phyloP scores from a whole-genome alignment of 108 stramenopile genomes.

The Skeletonema costatum region DNA sequence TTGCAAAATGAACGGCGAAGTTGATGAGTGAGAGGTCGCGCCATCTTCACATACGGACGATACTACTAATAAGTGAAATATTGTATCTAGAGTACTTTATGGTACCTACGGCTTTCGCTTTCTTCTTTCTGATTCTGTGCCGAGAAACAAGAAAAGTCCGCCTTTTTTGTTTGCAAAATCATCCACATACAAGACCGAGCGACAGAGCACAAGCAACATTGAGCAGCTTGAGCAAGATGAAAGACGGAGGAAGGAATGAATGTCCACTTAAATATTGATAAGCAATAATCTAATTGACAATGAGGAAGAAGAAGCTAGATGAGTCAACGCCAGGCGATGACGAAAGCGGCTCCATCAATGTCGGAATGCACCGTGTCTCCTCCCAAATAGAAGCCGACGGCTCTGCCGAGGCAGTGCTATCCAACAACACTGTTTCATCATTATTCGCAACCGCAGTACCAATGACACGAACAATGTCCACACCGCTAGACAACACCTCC shows the following conservation, averaged over 20 bases:
- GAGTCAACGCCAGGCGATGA: background rate
- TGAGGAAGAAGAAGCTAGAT: background rate
- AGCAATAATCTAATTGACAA: background rate
- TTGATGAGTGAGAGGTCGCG: background rate
- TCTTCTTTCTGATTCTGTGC: background rate
- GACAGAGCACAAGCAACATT: too few species aligned
- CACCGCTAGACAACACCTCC: background rate
- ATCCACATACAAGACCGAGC: too few species aligned
- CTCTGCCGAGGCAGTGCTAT: background rate
- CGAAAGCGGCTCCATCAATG: background rate
- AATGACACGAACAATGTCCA: background rate
- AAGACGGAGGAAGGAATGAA: background rate
- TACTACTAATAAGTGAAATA: background rate
- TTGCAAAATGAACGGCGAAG: background rate
- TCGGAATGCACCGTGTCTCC: background rate
- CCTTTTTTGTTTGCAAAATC: background rate
- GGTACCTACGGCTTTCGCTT: too few species aligned
- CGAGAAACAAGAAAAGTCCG: background rate
- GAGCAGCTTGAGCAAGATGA: background rate
- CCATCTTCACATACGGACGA: background rate
- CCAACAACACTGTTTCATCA: background rate
- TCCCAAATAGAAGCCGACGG: conserved; percentile 1
- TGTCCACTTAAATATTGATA: background rate
- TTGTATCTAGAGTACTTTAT: too few species aligned
- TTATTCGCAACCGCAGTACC: background rate